Evolutionary conservation across 208 protist species (phyloP).

Genomic region (Crithidia bombi): DNA sequence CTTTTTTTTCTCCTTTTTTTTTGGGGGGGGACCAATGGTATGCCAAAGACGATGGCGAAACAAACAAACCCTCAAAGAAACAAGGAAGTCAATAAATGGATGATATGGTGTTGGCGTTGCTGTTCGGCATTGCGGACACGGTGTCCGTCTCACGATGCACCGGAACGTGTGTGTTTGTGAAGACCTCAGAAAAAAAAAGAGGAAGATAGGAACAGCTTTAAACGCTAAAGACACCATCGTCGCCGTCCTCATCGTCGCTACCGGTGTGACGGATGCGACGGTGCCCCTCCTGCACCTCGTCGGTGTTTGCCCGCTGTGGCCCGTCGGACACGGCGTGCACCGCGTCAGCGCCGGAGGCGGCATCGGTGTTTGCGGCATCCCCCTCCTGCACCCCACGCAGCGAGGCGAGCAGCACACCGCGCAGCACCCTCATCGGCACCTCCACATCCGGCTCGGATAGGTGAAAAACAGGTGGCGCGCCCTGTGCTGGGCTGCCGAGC

Average conservation of each 20-base stretch:
- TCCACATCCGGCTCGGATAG: conserved; percentile 51
- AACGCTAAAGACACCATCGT: conserved; percentile 37
- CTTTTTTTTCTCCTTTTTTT: no score
- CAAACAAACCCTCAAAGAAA: no score
- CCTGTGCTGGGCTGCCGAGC: conserved; percentile 17
- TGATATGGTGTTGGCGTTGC: no score
- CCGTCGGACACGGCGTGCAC: background rate
- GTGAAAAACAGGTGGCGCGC: conserved; percentile 42
- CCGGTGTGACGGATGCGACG: no score
- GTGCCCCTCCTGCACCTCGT: no score
- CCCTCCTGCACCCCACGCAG: conserved; percentile 23
- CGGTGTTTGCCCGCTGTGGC: background rate
- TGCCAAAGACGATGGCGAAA: no score
- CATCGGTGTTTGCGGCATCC: background rate
- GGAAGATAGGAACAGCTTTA: conserved; percentile 20
- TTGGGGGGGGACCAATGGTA: no score
- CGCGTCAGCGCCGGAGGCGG: no score
- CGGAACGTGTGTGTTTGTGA: background rate
- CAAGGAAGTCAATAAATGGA: no score
- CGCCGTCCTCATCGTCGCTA: conserved; percentile 23
- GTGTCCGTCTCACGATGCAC: no score
- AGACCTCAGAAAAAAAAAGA: background rate
- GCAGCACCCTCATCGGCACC: conserved; percentile 54
- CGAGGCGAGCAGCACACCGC: conserved; percentile 48
- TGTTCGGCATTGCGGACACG: no score